phyloP scores from a whole-genome alignment of 1,139 yeast species.

The Suhomyces choctaworum region DNA sequence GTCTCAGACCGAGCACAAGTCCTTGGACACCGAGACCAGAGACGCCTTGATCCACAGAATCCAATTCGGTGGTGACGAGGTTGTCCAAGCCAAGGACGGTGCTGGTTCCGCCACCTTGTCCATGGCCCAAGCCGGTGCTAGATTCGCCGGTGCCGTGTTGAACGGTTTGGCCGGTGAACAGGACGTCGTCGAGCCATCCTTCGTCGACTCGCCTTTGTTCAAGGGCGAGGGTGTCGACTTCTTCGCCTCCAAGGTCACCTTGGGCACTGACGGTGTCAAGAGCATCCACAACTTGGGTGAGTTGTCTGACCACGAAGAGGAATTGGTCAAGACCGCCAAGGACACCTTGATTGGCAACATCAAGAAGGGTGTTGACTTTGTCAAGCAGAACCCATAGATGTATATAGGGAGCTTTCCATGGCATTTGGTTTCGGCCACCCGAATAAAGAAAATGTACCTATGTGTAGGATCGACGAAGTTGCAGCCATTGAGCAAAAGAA shows the following conservation, averaged over 20 bases:
- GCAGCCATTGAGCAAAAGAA: not conserved
- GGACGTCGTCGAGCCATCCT: slow-evolving; percentile 52
- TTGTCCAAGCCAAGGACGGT: slow-evolving; percentile 93
- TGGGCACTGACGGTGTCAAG: slow-evolving; percentile 59
- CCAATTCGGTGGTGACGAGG: slow-evolving; percentile 97
- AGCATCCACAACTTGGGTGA: slow-evolving; percentile 55
- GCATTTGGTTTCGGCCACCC: too few relatives aligned
- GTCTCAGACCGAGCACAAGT: slow-evolving; percentile 60
- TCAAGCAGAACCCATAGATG: slow-evolving; percentile 50
- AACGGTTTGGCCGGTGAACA: slow-evolving; percentile 54
- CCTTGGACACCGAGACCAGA: slow-evolving; percentile 53
- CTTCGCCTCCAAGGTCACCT: slow-evolving; percentile 65
- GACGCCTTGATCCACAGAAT: slow-evolving; percentile 80
- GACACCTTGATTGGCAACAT: slow-evolving; percentile 59
- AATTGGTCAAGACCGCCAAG: slow-evolving; percentile 53
- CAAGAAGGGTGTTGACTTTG: slow-evolving; percentile 59
- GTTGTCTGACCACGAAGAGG: slow-evolving; percentile 58
- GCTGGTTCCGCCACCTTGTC: slow-evolving; percentile 93
- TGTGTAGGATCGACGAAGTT: too few relatives aligned
- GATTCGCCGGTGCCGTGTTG: slow-evolving; percentile 65
- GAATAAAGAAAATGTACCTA: too few relatives aligned
- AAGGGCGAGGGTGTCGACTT: slow-evolving; percentile 50
- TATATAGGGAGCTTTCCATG: slow-evolving; percentile 8
- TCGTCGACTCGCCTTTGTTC: slow-evolving; percentile 46
- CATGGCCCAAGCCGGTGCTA: slow-evolving; percentile 95